phyloP scores from a whole-genome alignment of 768 basidiomycete genomes.

The Epithele typhae region DNA sequence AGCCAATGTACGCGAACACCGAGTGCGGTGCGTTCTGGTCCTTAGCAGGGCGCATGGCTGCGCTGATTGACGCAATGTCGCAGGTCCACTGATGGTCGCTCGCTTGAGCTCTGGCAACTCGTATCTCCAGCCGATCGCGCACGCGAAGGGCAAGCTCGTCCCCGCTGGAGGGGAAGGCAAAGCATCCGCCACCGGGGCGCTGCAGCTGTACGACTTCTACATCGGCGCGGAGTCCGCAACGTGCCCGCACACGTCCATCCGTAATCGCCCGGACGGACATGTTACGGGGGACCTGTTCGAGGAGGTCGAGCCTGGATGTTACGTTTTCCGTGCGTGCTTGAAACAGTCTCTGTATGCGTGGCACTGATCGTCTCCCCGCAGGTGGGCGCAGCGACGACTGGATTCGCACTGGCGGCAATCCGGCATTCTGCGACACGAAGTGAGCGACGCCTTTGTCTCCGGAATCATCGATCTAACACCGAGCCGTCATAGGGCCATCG shows the following conservation, averaged over 20 bases:
- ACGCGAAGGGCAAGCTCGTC: conserved; percentile 3
- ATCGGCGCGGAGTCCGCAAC: conserved; percentile 11
- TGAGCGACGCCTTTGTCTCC: neutral
- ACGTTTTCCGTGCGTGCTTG: conserved; percentile 19
- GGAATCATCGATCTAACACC: neutral
- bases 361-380: neutral
- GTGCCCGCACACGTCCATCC: conserved; percentile 9
- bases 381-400: conserved; percentile 24
- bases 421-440: conserved; percentile 26
- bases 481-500: conserved; percentile 25
- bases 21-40: conserved; percentile 4
- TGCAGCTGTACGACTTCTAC: conserved; percentile 14
- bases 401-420: conserved; percentile 21
- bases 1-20: conserved; percentile 16
- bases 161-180: conserved; percentile 5
- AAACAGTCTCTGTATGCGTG: neutral
- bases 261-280: conserved; percentile 17
- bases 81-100: conserved; percentile 14
- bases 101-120: conserved; percentile 9
- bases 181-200: neutral
- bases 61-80: neutral
- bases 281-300: conserved; percentile 26
- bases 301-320: conserved; percentile 20
- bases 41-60: neutral
- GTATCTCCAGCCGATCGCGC: conserved; percentile 7